Evolutionary conservation across 1,284 basidiomycete species (phyloP).

Genomic region (Irpex sp.): DNA sequence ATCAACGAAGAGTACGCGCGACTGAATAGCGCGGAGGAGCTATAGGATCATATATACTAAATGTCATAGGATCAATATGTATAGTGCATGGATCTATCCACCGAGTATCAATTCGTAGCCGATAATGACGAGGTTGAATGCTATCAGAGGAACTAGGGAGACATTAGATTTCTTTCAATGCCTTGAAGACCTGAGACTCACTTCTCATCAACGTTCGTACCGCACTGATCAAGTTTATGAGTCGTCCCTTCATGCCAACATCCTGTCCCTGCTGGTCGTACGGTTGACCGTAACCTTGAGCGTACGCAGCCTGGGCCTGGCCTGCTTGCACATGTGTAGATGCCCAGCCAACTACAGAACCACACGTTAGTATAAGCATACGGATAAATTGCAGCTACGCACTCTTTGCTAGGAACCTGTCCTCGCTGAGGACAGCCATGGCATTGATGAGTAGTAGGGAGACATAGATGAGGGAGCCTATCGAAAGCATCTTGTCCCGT

Average conservation of each 20-base stretch:
- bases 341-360: conserved; percentile 86
- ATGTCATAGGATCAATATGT: neutral
- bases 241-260: conserved; percentile 75
- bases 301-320: conserved; percentile 45
- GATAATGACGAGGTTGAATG: conserved; percentile 78
- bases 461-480: conserved; percentile 73
- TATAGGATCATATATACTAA: neutral
- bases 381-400: conserved; percentile 31
- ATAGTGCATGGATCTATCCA: conserved; percentile 21
- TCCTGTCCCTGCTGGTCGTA: conserved; percentile 70
- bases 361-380: neutral
- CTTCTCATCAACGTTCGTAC: conserved; percentile 95
- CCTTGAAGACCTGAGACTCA: conserved; percentile 39
- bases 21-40: conserved; percentile 41
- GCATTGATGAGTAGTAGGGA: conserved; percentile 87
- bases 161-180: conserved; percentile 1
- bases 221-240: conserved; percentile 91
- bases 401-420: conserved; percentile 93
- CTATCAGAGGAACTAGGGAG: conserved; percentile 80
- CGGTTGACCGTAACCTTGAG: conserved; percentile 64
- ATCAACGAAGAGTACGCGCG: conserved; percentile 73
- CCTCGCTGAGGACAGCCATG: conserved; percentile 92
- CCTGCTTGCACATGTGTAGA: conserved; percentile 54
- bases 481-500: conserved; percentile 38
- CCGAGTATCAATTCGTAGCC: conserved; percentile 77